Conservation (phyloP, 2,329 filamentous ascomycete species). For the Aspergillus clavatus region DNA sequence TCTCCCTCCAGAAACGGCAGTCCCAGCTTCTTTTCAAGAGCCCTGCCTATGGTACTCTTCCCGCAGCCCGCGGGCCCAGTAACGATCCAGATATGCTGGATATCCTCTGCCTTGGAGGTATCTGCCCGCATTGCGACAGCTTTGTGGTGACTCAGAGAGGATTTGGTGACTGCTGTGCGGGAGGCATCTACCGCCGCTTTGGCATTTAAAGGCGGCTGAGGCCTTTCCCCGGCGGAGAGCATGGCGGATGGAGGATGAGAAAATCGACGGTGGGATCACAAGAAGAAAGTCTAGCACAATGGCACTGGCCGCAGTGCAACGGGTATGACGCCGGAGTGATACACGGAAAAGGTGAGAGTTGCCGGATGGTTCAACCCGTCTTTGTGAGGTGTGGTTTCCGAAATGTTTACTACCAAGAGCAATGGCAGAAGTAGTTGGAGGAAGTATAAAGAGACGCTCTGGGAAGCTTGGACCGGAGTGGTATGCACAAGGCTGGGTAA, state of each 20-base stretch:
- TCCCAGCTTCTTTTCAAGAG: constrained; percentile 57
- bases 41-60: constrained; percentile 69
- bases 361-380: constrained; percentile 6
- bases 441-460: neutral
- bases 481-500: neutral
- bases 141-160: constrained; percentile 17
- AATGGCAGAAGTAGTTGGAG: too few species aligned
- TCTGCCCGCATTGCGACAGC: constrained; percentile 14
- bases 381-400: neutral
- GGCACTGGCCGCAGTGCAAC: constrained; percentile 8
- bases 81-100: constrained; percentile 73
- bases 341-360: constrained; percentile 5
- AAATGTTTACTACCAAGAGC: too few species aligned
- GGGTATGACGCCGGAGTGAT: constrained; percentile 19
- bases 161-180: constrained; percentile 16
- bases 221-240: constrained; percentile 39
- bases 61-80: constrained; percentile 75
- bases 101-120: constrained; percentile 8
- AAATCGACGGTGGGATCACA: constrained; percentile 6
- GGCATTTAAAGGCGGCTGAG: constrained; percentile 23
- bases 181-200: constrained; percentile 21
- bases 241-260: constrained; percentile 24
- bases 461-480: neutral
- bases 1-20: constrained; percentile 74
- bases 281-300: neutral